A percentile compares a stretch with the other conserved stretches of the same genome.
Evolutionary conservation across 2,329 filamentous ascomycete genomes (phyloP).

Genomic region (Ophiocordyceps camponoti-floridani): DNA sequence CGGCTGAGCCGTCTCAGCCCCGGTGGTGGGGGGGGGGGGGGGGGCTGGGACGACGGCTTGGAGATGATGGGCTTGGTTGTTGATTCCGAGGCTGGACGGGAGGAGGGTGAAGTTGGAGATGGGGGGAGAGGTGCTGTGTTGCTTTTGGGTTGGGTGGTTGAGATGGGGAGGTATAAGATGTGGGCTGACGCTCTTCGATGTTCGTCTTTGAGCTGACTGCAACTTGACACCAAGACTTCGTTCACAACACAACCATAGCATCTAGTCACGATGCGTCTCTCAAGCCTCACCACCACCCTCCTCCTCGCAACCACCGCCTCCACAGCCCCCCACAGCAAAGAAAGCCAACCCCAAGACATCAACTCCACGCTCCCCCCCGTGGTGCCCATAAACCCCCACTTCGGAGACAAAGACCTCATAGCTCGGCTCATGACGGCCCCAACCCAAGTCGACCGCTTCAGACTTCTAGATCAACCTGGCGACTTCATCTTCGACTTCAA

Average conservation of each 20-base stretch:
- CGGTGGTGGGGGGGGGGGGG: background rate
- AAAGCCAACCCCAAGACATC: slow-evolving; percentile 2
- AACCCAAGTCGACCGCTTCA: slow-evolving; percentile 13
- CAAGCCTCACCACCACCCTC: slow-evolving; percentile 1
- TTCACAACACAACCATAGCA: background rate
- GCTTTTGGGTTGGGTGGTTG: background rate
- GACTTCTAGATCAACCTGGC: slow-evolving; percentile 14
- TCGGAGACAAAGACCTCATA: slow-evolving; percentile 10
- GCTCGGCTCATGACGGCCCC: slow-evolving; percentile 11
- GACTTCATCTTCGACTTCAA: slow-evolving; percentile 26
- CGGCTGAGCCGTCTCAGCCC: background rate
- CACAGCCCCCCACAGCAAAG: background rate
- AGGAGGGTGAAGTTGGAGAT: background rate
- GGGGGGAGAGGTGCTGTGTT: too few species aligned
- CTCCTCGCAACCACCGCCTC: slow-evolving; percentile 1
- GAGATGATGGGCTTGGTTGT: background rate
- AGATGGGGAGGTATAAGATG: background rate
- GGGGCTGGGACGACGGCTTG: background rate
- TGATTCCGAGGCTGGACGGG: background rate
- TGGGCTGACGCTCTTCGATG: background rate
- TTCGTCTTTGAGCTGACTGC: too few species aligned
- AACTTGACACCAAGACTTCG: too few species aligned
- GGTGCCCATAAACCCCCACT: slow-evolving; percentile 11
- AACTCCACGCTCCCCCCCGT: slow-evolving; percentile 9
- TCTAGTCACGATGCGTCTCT: background rate